A percentile compares a stretch with the other conserved stretches of the same genome.
These are phyloP conservation scores for Blastomyces percursus DNA, from an alignment of 2,329 filamentous ascomycete species.

Conservation along the genomic window DNA sequence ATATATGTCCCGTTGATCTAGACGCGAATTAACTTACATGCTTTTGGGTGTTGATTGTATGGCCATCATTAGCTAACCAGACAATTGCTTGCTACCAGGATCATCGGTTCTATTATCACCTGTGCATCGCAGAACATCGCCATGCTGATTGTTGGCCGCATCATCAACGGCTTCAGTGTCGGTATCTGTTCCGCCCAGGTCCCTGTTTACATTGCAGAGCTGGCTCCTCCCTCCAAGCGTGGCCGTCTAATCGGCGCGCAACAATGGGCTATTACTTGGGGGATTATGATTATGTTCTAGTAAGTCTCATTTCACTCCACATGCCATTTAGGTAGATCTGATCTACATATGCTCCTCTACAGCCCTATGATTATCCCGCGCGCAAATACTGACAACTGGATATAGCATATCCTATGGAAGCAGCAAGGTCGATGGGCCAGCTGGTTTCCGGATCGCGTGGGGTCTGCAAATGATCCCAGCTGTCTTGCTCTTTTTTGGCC, in stretches of 20 bases:
- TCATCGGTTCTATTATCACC: constrained; percentile 49
- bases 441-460: constrained; percentile 55
- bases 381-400: constrained; percentile 7
- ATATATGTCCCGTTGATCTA: not conserved
- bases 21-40: constrained; percentile 8
- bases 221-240: constrained; percentile 34
- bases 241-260: constrained; percentile 34
- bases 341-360: not conserved
- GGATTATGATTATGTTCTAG: constrained; percentile 52
- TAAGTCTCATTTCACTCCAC: constrained; percentile 15
- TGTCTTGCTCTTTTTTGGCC: constrained; percentile 45
- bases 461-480: constrained; percentile 53
- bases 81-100: constrained; percentile 23
- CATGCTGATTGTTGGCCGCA: constrained; percentile 41
- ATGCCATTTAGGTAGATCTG: not conserved
- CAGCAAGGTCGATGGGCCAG: constrained; percentile 44
- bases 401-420: constrained; percentile 47
- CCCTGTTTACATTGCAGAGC: constrained; percentile 31
- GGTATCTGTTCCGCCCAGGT: constrained; percentile 34
- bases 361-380: not conserved
- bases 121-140: constrained; percentile 53
- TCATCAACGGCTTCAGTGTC: constrained; percentile 34
- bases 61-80: not conserved
- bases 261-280: constrained; percentile 35
- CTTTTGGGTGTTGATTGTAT: not conserved